phyloP scores from a whole-genome alignment of 257 asterid species.

The Nicotiana noctiflora region DNA sequence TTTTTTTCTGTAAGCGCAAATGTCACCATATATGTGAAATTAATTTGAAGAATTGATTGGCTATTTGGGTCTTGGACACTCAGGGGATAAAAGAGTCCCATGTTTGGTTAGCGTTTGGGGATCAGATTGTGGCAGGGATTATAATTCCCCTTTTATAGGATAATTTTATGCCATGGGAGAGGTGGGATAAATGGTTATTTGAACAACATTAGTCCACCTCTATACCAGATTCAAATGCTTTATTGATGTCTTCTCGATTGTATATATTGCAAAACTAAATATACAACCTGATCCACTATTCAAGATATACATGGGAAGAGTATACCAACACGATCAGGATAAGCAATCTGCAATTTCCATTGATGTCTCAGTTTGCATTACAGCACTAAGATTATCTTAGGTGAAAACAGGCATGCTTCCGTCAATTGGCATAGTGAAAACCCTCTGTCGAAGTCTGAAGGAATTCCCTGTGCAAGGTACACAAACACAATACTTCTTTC shows the following conservation, averaged over 20 bases:
- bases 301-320: neutral
- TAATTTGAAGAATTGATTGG: neutral
- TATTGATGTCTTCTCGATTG: neutral
- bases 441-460: conserved; percentile 60
- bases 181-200: neutral
- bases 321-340: neutral
- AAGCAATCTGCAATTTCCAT: neutral
- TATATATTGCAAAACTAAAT: neutral
- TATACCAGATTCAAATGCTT: neutral
- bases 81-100: neutral
- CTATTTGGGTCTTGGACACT: neutral
- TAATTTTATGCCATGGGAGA: neutral
- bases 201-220: neutral
- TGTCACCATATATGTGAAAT: neutral
- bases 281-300: neutral
- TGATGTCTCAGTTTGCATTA: neutral
- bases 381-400: conserved; percentile 40
- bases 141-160: neutral
- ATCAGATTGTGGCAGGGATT: neutral
- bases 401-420: conserved; percentile 99
- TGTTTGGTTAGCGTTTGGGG: neutral
- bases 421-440: conserved; percentile 62
- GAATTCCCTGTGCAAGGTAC: conserved; percentile 70
- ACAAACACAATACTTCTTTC: neutral
- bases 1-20: neutral